phyloP scores from a whole-genome alignment of 805 yeast species.

The Tetrapisispora phaffii region DNA sequence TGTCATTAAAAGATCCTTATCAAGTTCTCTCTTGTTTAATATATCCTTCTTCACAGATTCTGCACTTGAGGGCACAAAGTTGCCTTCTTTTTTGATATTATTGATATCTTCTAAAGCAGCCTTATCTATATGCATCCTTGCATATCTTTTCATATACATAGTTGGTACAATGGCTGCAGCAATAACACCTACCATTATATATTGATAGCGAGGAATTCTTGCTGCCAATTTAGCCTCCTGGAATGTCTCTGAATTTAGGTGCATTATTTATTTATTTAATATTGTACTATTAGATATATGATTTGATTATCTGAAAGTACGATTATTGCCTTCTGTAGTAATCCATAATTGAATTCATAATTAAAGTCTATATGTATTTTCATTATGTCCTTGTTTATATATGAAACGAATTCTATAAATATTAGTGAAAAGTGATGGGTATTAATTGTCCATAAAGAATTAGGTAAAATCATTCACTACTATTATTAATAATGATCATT shows the following conservation, averaged over 20 bases:
- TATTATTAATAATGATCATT: no score
- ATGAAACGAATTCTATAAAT: no score
- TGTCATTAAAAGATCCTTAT: not conserved
- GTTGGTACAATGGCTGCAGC: constrained; percentile 26
- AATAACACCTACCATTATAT: constrained; percentile 18
- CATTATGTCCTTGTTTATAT: no score
- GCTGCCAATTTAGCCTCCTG: constrained; percentile 23
- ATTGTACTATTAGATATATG: not conserved
- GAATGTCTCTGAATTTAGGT: constrained; percentile 17
- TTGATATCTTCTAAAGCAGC: not conserved
- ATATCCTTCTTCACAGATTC: not conserved
- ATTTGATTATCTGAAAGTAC: no score
- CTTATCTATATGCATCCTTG: not conserved
- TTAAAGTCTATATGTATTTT: no score
- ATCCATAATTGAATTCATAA: no score
- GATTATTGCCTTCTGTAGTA: no score
- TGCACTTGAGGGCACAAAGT: not conserved
- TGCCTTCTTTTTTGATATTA: not conserved
- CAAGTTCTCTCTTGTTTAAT: not conserved
- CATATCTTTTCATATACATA: constrained; percentile 9
- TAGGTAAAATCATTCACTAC: no score
- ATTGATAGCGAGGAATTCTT: constrained; percentile 18
- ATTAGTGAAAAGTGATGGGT: no score
- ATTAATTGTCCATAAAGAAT: no score
- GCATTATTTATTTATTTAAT: constrained; percentile 11